Evolutionary conservation across 2,329 filamentous ascomycete genomes (phyloP).

Genomic region (Dothidotthia symphoricarpi): DNA sequence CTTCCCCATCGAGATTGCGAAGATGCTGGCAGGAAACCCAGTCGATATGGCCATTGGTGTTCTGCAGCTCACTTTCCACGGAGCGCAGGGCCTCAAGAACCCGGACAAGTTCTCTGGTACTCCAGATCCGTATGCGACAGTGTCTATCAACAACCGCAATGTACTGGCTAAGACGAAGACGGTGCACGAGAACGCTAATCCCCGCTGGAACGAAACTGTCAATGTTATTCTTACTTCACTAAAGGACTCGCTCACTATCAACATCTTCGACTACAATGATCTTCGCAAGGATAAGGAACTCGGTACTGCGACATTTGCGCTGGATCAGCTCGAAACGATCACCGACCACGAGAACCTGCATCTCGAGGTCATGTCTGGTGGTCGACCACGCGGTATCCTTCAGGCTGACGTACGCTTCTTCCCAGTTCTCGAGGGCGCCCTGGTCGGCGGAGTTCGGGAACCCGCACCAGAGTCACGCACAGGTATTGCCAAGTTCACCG

Average conservation of each 20-base stretch:
- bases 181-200: slow-evolving; percentile 78
- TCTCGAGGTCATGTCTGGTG: slow-evolving; percentile 79
- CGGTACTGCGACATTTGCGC: slow-evolving; percentile 77
- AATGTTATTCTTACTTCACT: slow-evolving; percentile 93
- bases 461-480: slow-evolving; percentile 87
- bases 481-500: slow-evolving; percentile 87
- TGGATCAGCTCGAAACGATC: slow-evolving; percentile 78
- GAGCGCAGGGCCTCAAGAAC: slow-evolving; percentile 90
- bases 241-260: slow-evolving; percentile 80
- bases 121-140: slow-evolving; percentile 81
- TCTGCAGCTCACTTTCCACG: slow-evolving; percentile 84
- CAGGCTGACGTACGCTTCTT: slow-evolving; percentile 89
- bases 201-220: slow-evolving; percentile 94
- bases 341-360: slow-evolving; percentile 79
- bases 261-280: slow-evolving; percentile 90
- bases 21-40: slow-evolving; percentile 91
- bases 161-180: slow-evolving; percentile 87
- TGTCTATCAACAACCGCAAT: slow-evolving; percentile 80
- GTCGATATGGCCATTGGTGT: slow-evolving; percentile 97
- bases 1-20: slow-evolving; percentile 96
- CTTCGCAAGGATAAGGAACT: slow-evolving; percentile 96
- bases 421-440: slow-evolving; percentile 73
- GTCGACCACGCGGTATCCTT: slow-evolving; percentile 77
- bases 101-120: slow-evolving; percentile 89
- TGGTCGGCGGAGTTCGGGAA: slow-evolving; percentile 73